Conservation (phyloP, 2,329 filamentous ascomycete genomes). For the Plectosphaerella sp. region DNA sequence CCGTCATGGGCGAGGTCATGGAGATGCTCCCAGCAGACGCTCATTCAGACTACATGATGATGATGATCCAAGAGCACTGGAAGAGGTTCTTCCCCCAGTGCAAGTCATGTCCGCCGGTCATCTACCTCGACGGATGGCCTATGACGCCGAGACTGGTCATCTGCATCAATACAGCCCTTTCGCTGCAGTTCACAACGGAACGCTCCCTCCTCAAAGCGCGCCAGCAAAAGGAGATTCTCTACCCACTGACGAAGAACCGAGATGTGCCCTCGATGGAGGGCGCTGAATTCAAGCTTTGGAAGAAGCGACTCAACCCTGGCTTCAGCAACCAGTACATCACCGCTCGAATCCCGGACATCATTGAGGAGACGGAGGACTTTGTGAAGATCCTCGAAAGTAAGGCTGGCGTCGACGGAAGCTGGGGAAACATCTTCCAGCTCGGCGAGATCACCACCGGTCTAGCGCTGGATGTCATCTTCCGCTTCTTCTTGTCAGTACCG, state of each 20-base stretch:
- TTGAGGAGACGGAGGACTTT: slow-evolving; percentile 22
- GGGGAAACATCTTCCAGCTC: slow-evolving; percentile 6
- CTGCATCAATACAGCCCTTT: slow-evolving; percentile 8
- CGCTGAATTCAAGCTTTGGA: slow-evolving; percentile 5
- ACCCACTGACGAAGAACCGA: slow-evolving; percentile 2
- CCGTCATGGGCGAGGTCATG: slow-evolving; percentile 1
- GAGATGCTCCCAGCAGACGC: neutral
- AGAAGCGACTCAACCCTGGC: slow-evolving; percentile 20
- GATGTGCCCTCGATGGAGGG: slow-evolving; percentile 3
- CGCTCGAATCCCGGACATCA: slow-evolving; percentile 18
- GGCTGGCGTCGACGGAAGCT: slow-evolving; percentile 17
- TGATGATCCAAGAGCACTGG: slow-evolving; percentile 5
- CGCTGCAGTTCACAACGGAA: slow-evolving; percentile 12
- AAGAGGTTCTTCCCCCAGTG: slow-evolving; percentile 4
- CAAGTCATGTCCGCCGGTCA: slow-evolving; percentile 10
- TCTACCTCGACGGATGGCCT: slow-evolving; percentile 16
- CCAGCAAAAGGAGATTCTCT: slow-evolving; percentile 4
- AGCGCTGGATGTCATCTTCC: slow-evolving; percentile 23
- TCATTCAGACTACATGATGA: slow-evolving; percentile 1
- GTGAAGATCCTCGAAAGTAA: slow-evolving; percentile 17
- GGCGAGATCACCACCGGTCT: slow-evolving; percentile 9
- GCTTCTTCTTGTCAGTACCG: slow-evolving; percentile 15
- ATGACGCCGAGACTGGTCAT: slow-evolving; percentile 9
- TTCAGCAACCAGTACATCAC: slow-evolving; percentile 26
- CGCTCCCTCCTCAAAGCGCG: slow-evolving; percentile 7